Evolutionary conservation across 1,139 yeast species (phyloP), one percentile per base, ranked within the genome.

Genomic region (Zygoascus hellenicus): DNA sequence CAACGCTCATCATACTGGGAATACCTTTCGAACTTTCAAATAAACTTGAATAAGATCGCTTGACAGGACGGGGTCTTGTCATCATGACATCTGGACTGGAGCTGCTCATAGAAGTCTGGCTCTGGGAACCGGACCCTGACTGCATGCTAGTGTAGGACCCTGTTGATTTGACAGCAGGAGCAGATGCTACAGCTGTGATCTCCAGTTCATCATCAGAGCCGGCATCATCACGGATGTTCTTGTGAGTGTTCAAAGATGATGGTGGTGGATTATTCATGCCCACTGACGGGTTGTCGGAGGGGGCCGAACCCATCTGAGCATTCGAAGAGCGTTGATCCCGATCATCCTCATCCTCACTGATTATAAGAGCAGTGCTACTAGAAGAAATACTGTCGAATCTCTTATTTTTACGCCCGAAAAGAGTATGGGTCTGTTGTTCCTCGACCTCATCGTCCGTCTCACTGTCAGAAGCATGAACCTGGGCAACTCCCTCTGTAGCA

Each of bases 151-250:
- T 13, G 9, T 11, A 29, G 30, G 26, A 22, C 4, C 7, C 26
- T 4, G 26, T 7, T 7, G 26, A 22, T 4, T 16, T 30, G 15
- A 16, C 11, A 7, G 44, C 16, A 10, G 19, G 16, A 2, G 37
- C 42, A 6, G 38, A 13, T 7, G 31, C 16, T 7, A 43, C 43
- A 5, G 32, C 42, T 14, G 35, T 43, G 33, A 43, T 43, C 22
- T 43, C 47, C 36, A 43, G 36, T 31, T 43, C 47, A 30, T 43
- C 47, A 29, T 43, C 47, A 11, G 42, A 38, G 17, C 31, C 42
- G 6, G 14, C 22, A 2, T 32, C 44, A 14, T 15, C 29, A 22
- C 6, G 7, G 26, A 7, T 22, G 26, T 5, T 7, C 26, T 22
- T 22, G 7, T 22, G n/a, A n/a, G n/a, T n/a, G n/a, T n/a, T n/a